These are phyloP conservation scores for Annulohypoxylon moriforme DNA, from an alignment of 495 filamentous ascomycete genomes.

Conservation along the genomic window DNA sequence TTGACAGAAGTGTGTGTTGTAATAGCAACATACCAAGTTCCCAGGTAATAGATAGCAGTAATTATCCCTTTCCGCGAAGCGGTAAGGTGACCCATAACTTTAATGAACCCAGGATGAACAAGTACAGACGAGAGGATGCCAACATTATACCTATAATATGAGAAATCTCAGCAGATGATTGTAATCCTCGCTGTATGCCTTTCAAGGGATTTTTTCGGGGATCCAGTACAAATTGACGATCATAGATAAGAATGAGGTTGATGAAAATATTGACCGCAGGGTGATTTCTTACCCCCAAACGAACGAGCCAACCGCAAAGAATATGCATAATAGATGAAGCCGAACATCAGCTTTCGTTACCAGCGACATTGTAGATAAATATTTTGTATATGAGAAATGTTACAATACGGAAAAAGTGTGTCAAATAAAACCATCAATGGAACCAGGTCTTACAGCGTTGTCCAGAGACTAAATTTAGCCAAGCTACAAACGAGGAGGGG, in stretches of 20 bases:
- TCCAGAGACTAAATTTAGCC: not conserved
- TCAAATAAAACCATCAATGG: not conserved
- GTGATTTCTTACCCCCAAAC: slow-evolving; percentile 65
- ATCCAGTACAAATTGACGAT: not conserved
- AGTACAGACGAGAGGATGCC: slow-evolving; percentile 67
- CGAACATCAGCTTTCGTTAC: slow-evolving; percentile 56
- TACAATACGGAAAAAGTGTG: not conserved
- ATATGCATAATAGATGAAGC: slow-evolving; percentile 60
- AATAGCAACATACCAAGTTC: slow-evolving; percentile 55
- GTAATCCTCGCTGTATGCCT: not conserved
- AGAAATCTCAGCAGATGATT: slow-evolving; percentile 3
- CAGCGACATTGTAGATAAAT: slow-evolving; percentile 23
- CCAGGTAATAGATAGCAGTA: slow-evolving; percentile 68
- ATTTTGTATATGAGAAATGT: not conserved
- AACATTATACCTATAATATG: slow-evolving; percentile 62
- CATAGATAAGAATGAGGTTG: not conserved
- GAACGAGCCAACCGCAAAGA: slow-evolving; percentile 67
- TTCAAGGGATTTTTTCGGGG: not conserved
- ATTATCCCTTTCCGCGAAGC: slow-evolving; percentile 61
- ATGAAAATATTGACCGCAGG: not conserved
- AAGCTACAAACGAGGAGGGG: not conserved
- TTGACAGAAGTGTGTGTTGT: not conserved
- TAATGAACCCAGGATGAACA: slow-evolving; percentile 63
- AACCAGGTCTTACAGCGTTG: not conserved
- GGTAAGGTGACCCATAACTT: slow-evolving; percentile 55